Evolutionary conservation across 192 early-diverging fungal species (phyloP).

Genomic region (Coemansia sp.): DNA sequence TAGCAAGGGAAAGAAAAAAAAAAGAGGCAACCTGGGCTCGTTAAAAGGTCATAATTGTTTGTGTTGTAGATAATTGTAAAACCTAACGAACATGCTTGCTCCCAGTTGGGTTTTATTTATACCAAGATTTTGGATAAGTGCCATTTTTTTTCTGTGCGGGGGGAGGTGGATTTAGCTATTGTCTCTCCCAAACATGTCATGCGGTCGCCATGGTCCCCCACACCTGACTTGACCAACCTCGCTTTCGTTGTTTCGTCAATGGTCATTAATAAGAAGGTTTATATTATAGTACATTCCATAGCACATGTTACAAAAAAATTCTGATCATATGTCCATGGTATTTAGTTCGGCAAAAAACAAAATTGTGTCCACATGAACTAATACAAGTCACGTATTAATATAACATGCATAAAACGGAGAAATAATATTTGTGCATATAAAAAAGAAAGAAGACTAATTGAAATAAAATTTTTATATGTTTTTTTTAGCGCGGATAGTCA

Average conservation of each 20-base stretch:
- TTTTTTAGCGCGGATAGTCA: constrained; percentile 38
- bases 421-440: neutral
- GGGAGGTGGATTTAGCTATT: neutral
- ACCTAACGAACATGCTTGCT: neutral
- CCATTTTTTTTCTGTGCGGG: too few relatives aligned
- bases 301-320: neutral
- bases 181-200: neutral
- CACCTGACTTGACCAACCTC: neutral
- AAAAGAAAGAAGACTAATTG: neutral
- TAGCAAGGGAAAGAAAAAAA: neutral
- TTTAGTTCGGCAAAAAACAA: neutral
- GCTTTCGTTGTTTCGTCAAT: neutral
- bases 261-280: neutral
- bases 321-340: neutral
- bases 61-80: neutral
- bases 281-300: constrained; percentile 9
- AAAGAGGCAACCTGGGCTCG: neutral
- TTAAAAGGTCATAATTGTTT: neutral
- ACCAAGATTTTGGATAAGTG: neutral
- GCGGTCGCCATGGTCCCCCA: neutral
- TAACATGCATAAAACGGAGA: neutral
- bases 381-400: neutral
- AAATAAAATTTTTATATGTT: neutral
- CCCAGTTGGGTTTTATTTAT: neutral
- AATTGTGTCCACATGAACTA: neutral